Conservation (phyloP, 2,329 filamentous ascomycete species). For the Colletotrichum gigasporum region DNA sequence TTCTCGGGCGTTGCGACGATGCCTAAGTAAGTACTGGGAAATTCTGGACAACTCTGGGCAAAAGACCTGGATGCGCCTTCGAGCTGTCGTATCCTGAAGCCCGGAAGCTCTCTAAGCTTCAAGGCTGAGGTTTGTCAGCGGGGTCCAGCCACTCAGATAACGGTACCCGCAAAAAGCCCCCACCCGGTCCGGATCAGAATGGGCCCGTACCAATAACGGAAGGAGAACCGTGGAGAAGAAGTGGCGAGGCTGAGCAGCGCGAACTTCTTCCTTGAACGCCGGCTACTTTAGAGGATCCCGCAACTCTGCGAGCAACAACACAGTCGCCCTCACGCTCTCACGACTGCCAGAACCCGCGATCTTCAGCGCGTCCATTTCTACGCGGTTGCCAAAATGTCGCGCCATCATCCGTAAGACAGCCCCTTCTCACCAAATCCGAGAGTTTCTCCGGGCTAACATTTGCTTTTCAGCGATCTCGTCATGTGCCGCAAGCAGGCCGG, state of each 20-base stretch:
- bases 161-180: background rate
- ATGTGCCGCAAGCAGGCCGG: conserved; percentile 99
- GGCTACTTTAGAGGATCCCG: background rate
- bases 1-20: background rate
- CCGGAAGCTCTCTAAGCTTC: conserved; percentile 19
- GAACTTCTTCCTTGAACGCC: background rate
- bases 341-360: conserved; percentile 12
- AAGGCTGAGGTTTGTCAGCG: conserved; percentile 33
- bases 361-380: background rate
- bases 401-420: conserved; percentile 83
- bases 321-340: conserved; percentile 1
- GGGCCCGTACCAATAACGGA: conserved; percentile 16
- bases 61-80: background rate
- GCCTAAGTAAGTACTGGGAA: background rate
- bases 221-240: conserved; percentile 27
- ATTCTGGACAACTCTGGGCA: background rate
- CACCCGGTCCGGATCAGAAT: conserved; percentile 9
- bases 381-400: conserved; percentile 72
- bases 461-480: conserved; percentile 79
- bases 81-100: background rate
- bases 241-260: conserved; percentile 58
- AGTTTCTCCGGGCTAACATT: conserved; percentile 37
- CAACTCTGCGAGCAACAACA: background rate
- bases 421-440: conserved; percentile 28
- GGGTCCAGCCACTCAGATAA: conserved; percentile 7